Conservation (phyloP, 805 yeast species). For the Kuraishia cidri region DNA sequence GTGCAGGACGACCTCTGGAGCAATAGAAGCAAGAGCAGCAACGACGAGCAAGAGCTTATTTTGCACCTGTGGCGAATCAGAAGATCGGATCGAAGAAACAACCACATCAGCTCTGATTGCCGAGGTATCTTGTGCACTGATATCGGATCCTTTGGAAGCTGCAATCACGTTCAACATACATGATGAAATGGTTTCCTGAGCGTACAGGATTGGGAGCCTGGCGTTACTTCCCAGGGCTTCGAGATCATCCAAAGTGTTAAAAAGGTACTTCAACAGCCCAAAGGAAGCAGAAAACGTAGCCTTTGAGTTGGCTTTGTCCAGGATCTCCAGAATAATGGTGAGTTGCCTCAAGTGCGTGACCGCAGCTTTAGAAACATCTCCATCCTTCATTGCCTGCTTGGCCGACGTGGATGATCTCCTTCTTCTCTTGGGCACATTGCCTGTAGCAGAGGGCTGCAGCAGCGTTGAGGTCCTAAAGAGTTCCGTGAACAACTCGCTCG, state of each 20-base stretch:
- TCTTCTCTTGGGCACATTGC: conserved; percentile 61
- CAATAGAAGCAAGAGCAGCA: conserved; percentile 77
- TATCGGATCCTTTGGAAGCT: conserved; percentile 31
- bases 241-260: conserved; percentile 60
- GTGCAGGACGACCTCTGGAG: conserved; percentile 88
- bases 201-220: conserved; percentile 80
- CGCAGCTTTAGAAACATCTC: conserved; percentile 67
- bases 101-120: conserved; percentile 81
- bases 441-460: conserved; percentile 22
- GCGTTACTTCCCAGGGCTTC: conserved; percentile 88
- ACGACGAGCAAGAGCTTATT: conserved; percentile 78
- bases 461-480: conserved; percentile 40
- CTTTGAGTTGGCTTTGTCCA: conserved; percentile 35
- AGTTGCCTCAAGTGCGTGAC: conserved; percentile 69
- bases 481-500: conserved; percentile 47
- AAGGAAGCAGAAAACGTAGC: conserved; percentile 15
- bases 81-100: conserved; percentile 83
- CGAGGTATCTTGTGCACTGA: conserved; percentile 38
- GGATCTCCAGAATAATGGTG: conserved; percentile 70
- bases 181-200: conserved; percentile 84
- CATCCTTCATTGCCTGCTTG: conserved; percentile 66
- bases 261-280: conserved; percentile 29
- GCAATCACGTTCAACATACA: conserved; percentile 70
- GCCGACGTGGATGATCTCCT: conserved; percentile 73
- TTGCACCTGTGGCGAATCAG: conserved; percentile 91